phyloP scores from a whole-genome alignment of 441 rosid genomes.

The Jatropha podagrica region DNA sequence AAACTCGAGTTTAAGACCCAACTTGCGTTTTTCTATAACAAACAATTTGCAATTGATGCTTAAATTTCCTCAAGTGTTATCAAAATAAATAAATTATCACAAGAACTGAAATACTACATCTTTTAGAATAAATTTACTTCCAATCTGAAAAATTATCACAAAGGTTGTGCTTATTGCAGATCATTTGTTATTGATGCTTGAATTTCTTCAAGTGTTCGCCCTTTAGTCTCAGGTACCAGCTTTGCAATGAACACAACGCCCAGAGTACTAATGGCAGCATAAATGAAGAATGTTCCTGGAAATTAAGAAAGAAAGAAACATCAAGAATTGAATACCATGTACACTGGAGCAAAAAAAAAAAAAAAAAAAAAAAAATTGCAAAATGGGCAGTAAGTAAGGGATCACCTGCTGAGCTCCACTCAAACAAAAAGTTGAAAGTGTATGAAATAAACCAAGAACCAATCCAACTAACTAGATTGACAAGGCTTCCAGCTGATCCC shows the following conservation, averaged over 20 bases:
- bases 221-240: conserved; percentile 69
- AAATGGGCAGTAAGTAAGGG: background rate
- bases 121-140: too few relatives aligned
- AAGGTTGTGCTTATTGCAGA: background rate
- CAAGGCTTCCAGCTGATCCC: conserved; percentile 50
- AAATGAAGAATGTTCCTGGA: conserved; percentile 56
- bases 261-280: conserved; percentile 33
- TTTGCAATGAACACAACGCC: conserved; percentile 45
- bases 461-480: conserved; percentile 35
- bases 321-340: background rate
- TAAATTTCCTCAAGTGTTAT: too few relatives aligned
- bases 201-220: conserved; percentile 31
- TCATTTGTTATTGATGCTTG: background rate
- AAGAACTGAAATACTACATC: too few relatives aligned
- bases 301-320: background rate
- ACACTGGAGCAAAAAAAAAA: background rate
- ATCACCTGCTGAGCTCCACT: conserved; percentile 66
- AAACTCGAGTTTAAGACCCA: too few relatives aligned
- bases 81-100: too few relatives aligned
- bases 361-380: background rate
- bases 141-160: background rate
- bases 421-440: conserved; percentile 45
- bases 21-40: too few relatives aligned
- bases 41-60: too few relatives aligned
- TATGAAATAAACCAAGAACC: conserved; percentile 45